These are phyloP conservation scores for Intubia oerlemansii DNA, from an alignment of 2,329 filamentous ascomycete genomes.

Conservation along the genomic window DNA sequence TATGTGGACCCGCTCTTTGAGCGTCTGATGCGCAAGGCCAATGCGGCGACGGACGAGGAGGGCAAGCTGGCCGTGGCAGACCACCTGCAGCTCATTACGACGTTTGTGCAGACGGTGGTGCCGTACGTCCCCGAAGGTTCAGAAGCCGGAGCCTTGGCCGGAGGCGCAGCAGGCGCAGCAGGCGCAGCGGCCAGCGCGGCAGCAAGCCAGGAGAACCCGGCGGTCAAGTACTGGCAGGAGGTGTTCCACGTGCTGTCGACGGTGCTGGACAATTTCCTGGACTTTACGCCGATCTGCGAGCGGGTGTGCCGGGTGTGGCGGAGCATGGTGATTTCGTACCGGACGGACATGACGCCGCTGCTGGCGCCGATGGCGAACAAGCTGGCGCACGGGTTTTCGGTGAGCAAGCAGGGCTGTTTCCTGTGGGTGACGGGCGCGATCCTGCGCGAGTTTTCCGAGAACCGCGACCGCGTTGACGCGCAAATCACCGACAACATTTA, in stretches of 20 bases:
- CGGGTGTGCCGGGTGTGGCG: slow-evolving; percentile 89
- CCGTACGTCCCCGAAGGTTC: slow-evolving; percentile 46
- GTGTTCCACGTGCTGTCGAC: slow-evolving; percentile 74
- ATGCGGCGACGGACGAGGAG: slow-evolving; percentile 62
- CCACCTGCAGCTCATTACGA: slow-evolving; percentile 77
- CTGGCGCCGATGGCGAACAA: slow-evolving; percentile 74
- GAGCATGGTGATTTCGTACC: slow-evolving; percentile 90
- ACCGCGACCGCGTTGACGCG: slow-evolving; percentile 63
- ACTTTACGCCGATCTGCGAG: slow-evolving; percentile 77
- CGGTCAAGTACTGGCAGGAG: slow-evolving; percentile 90
- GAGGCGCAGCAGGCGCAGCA: too few species aligned
- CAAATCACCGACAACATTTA: slow-evolving; percentile 77
- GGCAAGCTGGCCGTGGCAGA: slow-evolving; percentile 78
- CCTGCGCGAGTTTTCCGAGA: slow-evolving; percentile 83
- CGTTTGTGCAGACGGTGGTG: slow-evolving; percentile 60
- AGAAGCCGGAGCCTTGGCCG: too few species aligned
- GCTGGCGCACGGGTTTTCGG: slow-evolving; percentile 64
- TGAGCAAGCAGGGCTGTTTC: slow-evolving; percentile 84
- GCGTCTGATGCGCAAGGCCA: slow-evolving; percentile 68
- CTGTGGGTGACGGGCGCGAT: slow-evolving; percentile 96
- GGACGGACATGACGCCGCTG: slow-evolving; percentile 69
- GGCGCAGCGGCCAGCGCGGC: too few species aligned
- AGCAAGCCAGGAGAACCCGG: slow-evolving; percentile 60
- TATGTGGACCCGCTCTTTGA: slow-evolving; percentile 84
- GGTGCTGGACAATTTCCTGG: slow-evolving; percentile 71